phyloP scores from a whole-genome alignment of 345 rosid species.

The Gossypium thurberi region DNA sequence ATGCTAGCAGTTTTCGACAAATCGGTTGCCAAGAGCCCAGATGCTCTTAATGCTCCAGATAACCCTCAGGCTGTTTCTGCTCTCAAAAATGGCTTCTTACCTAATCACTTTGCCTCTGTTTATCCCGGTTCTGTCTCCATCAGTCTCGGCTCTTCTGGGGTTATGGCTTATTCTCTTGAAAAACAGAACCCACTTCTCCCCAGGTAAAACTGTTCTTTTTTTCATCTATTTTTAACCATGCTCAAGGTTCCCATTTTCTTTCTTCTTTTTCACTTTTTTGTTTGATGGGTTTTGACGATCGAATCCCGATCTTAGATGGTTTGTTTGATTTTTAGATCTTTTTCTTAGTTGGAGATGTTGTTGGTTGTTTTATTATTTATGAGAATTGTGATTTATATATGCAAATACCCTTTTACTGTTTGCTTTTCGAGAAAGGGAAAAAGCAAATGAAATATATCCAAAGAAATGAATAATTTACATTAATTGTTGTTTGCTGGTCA shows the following conservation, averaged over 20 bases:
- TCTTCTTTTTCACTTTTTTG: not conserved
- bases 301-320: not conserved
- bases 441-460: not conserved
- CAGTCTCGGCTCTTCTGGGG: slow-evolving; percentile 73
- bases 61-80: slow-evolving; percentile 39
- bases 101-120: slow-evolving; percentile 44
- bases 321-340: slow-evolving; percentile 1
- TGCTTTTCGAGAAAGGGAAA: not conserved
- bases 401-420: not conserved
- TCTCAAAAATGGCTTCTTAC: slow-evolving; percentile 61
- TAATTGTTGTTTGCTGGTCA: not conserved
- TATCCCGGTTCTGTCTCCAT: slow-evolving; percentile 56
- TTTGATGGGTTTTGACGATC: slow-evolving; percentile 1
- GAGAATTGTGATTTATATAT: not conserved
- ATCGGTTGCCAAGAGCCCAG: slow-evolving; percentile 76
- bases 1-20: slow-evolving; percentile 93
- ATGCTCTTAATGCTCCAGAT: slow-evolving; percentile 38
- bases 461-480: not conserved
- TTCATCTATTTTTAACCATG: not conserved
- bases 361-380: not conserved
- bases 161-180: slow-evolving; percentile 63
- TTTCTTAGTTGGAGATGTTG: not conserved
- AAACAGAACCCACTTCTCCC: slow-evolving; percentile 87
- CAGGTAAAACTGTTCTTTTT: slow-evolving; percentile 33
- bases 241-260: not conserved